phyloP scores from a whole-genome alignment of 257 asterid genomes.

The Solanum tarapatanum region DNA sequence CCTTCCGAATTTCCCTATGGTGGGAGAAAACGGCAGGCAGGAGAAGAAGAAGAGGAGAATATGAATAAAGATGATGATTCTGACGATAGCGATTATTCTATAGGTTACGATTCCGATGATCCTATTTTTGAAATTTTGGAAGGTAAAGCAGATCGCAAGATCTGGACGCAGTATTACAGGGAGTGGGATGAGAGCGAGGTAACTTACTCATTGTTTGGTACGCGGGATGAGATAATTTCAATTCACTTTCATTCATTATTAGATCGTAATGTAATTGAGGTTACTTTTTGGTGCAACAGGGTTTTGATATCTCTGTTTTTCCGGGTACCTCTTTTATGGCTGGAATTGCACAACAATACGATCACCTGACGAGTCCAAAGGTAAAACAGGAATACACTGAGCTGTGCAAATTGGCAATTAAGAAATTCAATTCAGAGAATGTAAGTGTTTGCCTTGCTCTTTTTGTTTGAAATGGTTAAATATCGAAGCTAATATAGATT shows the following conservation, averaged over 20 bases:
- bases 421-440: background rate
- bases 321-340: background rate
- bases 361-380: background rate
- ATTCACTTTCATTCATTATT: too few species aligned
- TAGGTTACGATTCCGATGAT: background rate
- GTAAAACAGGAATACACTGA: background rate
- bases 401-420: background rate
- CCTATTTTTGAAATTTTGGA: background rate
- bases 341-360: background rate
- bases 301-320: background rate
- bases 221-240: too few species aligned
- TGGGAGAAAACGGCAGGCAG: constrained; percentile 17
- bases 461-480: too few species aligned
- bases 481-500: too few species aligned
- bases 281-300: background rate
- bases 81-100: background rate
- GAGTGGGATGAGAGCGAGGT: background rate
- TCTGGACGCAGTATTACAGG: background rate
- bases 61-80: background rate
- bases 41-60: too few species aligned
- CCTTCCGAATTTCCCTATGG: background rate
- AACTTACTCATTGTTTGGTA: too few species aligned
- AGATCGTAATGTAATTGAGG: too few species aligned
- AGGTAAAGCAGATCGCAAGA: background rate
- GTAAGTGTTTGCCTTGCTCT: background rate